A percentile compares a stretch with the other conserved stretches of the same genome.
Evolutionary conservation across 805 yeast species (phyloP).

Genomic region (Pichia exigua): DNA sequence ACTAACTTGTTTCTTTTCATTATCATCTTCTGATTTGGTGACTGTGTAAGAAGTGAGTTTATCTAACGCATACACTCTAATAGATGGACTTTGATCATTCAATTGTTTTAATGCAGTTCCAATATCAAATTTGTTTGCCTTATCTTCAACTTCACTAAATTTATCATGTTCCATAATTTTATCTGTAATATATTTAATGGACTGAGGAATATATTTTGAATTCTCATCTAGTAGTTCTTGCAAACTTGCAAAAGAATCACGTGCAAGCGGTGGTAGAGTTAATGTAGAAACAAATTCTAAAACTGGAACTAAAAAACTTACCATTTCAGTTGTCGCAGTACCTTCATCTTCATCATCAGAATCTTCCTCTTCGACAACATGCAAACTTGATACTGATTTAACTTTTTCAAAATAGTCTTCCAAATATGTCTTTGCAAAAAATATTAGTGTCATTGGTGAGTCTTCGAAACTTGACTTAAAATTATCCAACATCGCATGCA

Average conservation of each 20-base stretch:
- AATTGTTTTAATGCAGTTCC: constrained; percentile 58
- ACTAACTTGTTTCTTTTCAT: constrained; percentile 15
- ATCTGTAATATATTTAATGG: neutral
- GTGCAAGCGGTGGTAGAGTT: too few relatives aligned
- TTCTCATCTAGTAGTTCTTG: neutral
- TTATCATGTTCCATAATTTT: constrained; percentile 2
- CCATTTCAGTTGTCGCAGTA: constrained; percentile 22
- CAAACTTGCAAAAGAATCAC: too few relatives aligned
- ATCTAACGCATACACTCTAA: constrained; percentile 78
- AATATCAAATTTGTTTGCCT: constrained; percentile 33
- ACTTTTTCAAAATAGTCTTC: constrained; percentile 1
- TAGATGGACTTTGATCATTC: constrained; percentile 73
- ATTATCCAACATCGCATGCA: constrained; percentile 52
- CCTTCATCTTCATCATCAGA: constrained; percentile 36
- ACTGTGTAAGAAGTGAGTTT: constrained; percentile 43
- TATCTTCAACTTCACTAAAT: neutral
- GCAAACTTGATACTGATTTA: neutral
- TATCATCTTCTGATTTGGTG: constrained; percentile 17
- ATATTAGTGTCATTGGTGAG: constrained; percentile 21
- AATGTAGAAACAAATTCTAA: constrained; percentile 7
- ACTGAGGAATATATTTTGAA: neutral
- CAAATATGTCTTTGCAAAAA: constrained; percentile 6
- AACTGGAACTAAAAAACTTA: constrained; percentile 23
- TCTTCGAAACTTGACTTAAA: constrained; percentile 50
- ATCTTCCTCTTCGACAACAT: constrained; percentile 19